Evolutionary conservation across 371 early-diverging fungal species (phyloP), one percentile per base, ranked within the genome.

Genomic region (Actinomortierella wolfii): DNA sequence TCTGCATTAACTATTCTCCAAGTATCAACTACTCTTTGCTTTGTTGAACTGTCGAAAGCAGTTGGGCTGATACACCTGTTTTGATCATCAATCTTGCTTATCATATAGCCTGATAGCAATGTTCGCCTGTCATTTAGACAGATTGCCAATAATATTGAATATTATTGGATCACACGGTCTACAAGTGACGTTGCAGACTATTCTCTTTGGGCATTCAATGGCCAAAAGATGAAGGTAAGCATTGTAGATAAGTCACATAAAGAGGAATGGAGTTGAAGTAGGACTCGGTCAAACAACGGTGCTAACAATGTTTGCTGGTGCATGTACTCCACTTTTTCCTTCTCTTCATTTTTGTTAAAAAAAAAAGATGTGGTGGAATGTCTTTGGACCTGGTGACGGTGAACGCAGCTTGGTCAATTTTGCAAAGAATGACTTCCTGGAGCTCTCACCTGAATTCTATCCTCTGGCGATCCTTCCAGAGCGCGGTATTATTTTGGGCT

Each of bases 181-280:
- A 68, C 83, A 39, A 59, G 84, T 39, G 85, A 84, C 34, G 82
- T 54, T 13, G 58, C 56, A 18, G 76, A 77, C 20, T 87, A 84
- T 41, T 89, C 93, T 1, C 53, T 94, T 42, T 94, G 94, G 92
- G 83, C 84, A 5, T 86, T 86, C 23, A 86, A 89, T 73, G 92
- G 89, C 24, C 66, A 78, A 41, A 83, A 85, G 7, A 68, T 88
- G 28, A 92, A 86, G 81, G 89, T 92, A 77, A 65, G 41, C 28
- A 44, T 3, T 23, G 13, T 26, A 17, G 25, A 48, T 26, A 3
- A 23, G 3, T 58, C 24, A 25, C 48, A 15, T 46, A 25, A n/a
- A 24, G 17, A n/a, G n/a, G n/a, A n/a, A 41, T 8, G 41, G 41
- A 41, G 15, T 8, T 8, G 41, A 41, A 41, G 41, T 41, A 41